Evolutionary conservation across 371 early-diverging fungal genomes (phyloP), one percentile per base, ranked within the genome.

Genomic region (Mortierella sp.): DNA sequence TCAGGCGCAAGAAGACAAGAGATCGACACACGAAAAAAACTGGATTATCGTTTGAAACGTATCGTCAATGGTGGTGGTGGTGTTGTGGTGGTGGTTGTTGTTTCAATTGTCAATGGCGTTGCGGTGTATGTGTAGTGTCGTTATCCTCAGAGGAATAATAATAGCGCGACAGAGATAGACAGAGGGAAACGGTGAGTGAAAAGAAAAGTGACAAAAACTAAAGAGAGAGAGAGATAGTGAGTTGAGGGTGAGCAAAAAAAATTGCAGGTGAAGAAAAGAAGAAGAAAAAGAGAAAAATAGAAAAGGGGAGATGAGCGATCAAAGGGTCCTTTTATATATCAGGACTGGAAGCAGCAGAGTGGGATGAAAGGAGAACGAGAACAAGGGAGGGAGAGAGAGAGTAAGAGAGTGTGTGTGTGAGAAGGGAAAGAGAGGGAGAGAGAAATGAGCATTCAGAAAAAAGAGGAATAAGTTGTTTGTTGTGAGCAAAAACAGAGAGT

Each of bases 301-400:
- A 26, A 64, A 61, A 19, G 61, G 61, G 55, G 61, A 37, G 22
- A 22, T 61, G 61, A 61, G 61, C 61, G 34, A 37, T 61, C 22
- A 19, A 61, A 61, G 61, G 61, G 61, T 61, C 61, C 61, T 61
- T 61, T n/a, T 37, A n/a, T 61, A 61, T 61, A 61, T 31, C 7
- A 16, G 29, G 58, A 31, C 7, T 6, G 6, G n/a, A n/a, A n/a
- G 29, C 19, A 26, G 24, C 19, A 66, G 19, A 47, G 22, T 47
- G 47, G n/a, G 47, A 22, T 8, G 31, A 19, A 34, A 45, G 2
- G 39, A 68, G 34, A 31, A 63, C 14, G n/a, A 16, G 14, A 55
- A 69, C 29, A 55, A 64, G 64, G 64, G 52, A 50, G 58, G 22
- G 44, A 24, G 52, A 52, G 52, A 52, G n/a, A 7, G n/a, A 64